Base-by-base conservation (phyloP, 305 asterid genomes). In the Fraxinus ornus region DNA sequence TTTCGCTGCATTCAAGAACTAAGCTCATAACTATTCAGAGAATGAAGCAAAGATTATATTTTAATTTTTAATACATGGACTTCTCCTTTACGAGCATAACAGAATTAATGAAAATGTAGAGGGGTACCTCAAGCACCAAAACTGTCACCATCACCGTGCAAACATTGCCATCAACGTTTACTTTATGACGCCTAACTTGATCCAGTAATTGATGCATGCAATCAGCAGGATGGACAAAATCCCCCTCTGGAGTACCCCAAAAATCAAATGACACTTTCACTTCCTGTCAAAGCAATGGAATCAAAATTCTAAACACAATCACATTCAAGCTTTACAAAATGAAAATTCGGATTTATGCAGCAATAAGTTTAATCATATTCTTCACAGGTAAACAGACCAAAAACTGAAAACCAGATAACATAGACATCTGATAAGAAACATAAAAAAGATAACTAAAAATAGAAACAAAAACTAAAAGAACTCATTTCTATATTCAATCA, bases 171-270 rank as follows among this genome's bases (percentile, higher is more conserved):
- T 97, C 99, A 19, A 97, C 82, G 62, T 97, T 97, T 39, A 96
- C 99, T 91, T 82, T 91, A 83, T 93, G 97, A 74, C 89, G 97
- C 82, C 99, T 91, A 70, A 92, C 98, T 89, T 92, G 86, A 87
- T 97, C 99, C 32, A 97, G 95, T 87, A 97, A 81, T 49, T 94
- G 97, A 5, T 88, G 95, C 96, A 94, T 95, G 92, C 98, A 94
- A 66, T 94, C 98, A 3, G 97, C 99, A 35, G 98, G 98, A 86
- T 94, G 99, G 82, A 97, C 91, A 81, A 90, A 39, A 86, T 97
- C 99, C 81, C 98, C 99, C 88, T 92, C 97, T 3, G 90, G 86
- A 6, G 98, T 93, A 66, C 98, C 98, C 99, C 99, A 97, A 83
- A 97, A 97, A 84, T 97, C 98, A 83, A 96, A 97, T 2, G 99